phyloP scores from a whole-genome alignment of 2,329 filamentous ascomycete species.

The Cytospora piceicola region DNA sequence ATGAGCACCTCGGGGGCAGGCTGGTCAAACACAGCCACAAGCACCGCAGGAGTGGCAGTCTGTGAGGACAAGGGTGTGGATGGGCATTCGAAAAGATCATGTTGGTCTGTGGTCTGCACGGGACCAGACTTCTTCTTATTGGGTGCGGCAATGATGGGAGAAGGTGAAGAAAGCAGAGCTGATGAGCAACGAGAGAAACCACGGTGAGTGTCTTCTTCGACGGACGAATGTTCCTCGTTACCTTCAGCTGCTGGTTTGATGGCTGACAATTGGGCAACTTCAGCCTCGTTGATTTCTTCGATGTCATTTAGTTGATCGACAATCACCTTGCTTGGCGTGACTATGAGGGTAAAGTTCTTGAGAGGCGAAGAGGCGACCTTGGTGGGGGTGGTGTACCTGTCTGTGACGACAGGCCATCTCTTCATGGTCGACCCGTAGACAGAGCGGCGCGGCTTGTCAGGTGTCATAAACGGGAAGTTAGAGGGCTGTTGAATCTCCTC shows the following conservation, averaged over 20 bases:
- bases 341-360: conserved; percentile 36
- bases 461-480: background rate
- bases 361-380: conserved; percentile 36
- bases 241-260: background rate
- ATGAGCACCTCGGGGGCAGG: conserved; percentile 30
- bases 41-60: background rate
- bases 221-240: background rate
- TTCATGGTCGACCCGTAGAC: conserved; percentile 16
- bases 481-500: conserved; percentile 15
- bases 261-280: background rate
- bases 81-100: background rate
- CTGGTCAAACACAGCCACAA: conserved; percentile 37
- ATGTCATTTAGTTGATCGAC: conserved; percentile 19
- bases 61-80: background rate
- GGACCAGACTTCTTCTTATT: background rate
- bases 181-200: conserved; percentile 3
- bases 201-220: background rate
- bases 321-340: conserved; percentile 35
- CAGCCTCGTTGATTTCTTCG: background rate
- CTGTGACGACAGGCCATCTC: conserved; percentile 6
- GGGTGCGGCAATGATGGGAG: background rate
- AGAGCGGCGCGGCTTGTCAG: background rate
- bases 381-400: conserved; percentile 27
- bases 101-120: conserved; percentile 4
- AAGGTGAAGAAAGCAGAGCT: background rate